A percentile compares a stretch with the other conserved stretches of the same genome.
Conservation (phyloP, 176 grass and related monocot genomes). For the Musa beccarii region DNA sequence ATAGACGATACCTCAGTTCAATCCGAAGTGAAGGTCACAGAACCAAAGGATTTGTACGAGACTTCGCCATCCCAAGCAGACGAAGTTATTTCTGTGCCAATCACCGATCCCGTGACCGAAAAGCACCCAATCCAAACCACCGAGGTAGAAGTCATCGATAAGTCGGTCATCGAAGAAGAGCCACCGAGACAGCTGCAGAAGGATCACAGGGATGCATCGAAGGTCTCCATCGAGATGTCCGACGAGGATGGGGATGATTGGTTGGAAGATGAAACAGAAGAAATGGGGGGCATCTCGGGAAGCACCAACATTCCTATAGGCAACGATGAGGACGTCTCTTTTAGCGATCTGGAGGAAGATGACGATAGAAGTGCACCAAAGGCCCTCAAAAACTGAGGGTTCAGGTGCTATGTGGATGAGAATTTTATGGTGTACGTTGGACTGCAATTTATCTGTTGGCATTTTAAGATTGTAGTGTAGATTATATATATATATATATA, state of each 20-base stretch:
- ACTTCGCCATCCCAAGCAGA: slow-evolving; percentile 21
- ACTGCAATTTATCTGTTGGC: too few relatives aligned
- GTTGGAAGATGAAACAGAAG: slow-evolving; percentile 52
- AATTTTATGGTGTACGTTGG: too few relatives aligned
- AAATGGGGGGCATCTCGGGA: slow-evolving; percentile 24
- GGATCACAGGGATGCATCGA: slow-evolving; percentile 29
- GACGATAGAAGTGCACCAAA: slow-evolving; percentile 22
- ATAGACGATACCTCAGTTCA: slow-evolving; percentile 8
- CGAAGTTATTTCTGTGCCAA: slow-evolving; percentile 6
- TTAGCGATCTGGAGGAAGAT: slow-evolving; percentile 88
- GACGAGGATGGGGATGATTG: slow-evolving; percentile 46
- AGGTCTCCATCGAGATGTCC: slow-evolving; percentile 23
- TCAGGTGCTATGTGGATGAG: too few relatives aligned
- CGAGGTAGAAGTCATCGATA: slow-evolving; percentile 37
- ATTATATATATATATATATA: too few relatives aligned
- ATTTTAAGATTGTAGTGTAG: too few relatives aligned
- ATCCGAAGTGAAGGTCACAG: slow-evolving; percentile 3
- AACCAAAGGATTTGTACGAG: slow-evolving; percentile 25
- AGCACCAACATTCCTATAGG: slow-evolving; percentile 33
- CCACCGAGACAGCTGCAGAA: neutral
- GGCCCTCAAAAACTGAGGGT: neutral
- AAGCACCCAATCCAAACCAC: slow-evolving; percentile 31
- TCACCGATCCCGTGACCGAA: slow-evolving; percentile 15
- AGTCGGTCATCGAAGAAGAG: slow-evolving; percentile 34
- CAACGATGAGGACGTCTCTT: slow-evolving; percentile 69